phyloP scores from a whole-genome alignment of 306 rosid species.

The Quercus gilva region DNA sequence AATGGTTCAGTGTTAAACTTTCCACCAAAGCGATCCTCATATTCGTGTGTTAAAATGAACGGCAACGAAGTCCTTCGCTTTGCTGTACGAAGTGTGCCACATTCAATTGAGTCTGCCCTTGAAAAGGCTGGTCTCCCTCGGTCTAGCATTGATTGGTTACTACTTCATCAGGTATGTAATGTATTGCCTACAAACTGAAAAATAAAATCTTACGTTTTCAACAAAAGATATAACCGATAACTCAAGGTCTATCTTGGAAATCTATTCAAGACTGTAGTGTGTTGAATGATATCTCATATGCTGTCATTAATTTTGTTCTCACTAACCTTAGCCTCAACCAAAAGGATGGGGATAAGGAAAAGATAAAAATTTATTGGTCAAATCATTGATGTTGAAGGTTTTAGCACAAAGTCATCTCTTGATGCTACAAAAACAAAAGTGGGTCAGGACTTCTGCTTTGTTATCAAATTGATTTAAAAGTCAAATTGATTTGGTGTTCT shows the following conservation, averaged over 20 bases:
- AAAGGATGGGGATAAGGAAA: not conserved
- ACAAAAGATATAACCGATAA: no score
- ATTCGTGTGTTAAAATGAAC: conserved; percentile 84
- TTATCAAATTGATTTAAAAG: not conserved
- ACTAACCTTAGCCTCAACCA: not conserved
- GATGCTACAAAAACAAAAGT: not conserved
- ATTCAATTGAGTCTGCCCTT: conserved; percentile 74
- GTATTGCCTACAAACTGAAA: no score
- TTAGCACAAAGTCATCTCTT: not conserved
- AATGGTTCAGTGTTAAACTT: conserved; percentile 68
- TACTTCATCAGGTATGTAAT: conserved; percentile 89
- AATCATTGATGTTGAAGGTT: not conserved
- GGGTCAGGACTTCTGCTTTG: not conserved
- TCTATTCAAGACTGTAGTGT: not conserved
- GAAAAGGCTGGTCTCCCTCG: conserved; percentile 67
- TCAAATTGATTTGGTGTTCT: not conserved
- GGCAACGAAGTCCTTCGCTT: conserved; percentile 91
- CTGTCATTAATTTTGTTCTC: not conserved
- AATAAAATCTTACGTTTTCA: no score
- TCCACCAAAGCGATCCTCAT: conserved; percentile 65
- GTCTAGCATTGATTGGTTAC: conserved; percentile 89
- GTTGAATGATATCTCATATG: not conserved
- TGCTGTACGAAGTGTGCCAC: conserved; percentile 86
- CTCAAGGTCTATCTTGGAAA: no score
- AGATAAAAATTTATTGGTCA: not conserved